Conservation (phyloP, 768 basidiomycete genomes). For the Russula sp. region DNA sequence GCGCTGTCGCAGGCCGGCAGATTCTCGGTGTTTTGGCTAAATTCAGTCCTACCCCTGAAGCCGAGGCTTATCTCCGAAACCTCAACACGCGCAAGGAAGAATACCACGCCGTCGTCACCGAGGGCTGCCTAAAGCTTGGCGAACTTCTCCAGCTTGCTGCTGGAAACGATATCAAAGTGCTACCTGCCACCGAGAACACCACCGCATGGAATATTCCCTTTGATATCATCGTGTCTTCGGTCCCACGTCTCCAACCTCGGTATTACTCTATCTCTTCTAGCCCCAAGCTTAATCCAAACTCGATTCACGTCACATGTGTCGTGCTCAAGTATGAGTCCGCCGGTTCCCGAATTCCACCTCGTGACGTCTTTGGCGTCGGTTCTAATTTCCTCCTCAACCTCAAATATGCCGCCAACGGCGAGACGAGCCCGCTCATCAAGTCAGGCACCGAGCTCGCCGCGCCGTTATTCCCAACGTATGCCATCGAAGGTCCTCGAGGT, state of each 20-base stretch:
- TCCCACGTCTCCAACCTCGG: slow-evolving; percentile 91
- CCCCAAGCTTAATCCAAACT: slow-evolving; percentile 81
- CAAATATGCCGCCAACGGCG: slow-evolving; percentile 63
- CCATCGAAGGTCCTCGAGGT: slow-evolving; percentile 85
- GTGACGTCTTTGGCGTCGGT: slow-evolving; percentile 82
- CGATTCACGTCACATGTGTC: slow-evolving; percentile 92
- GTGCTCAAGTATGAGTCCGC: slow-evolving; percentile 87
- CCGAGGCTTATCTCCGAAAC: slow-evolving; percentile 63
- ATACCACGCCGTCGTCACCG: slow-evolving; percentile 67
- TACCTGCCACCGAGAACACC: slow-evolving; percentile 65
- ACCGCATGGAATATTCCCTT: slow-evolving; percentile 90
- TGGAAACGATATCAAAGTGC: slow-evolving; percentile 57
- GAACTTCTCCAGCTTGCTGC: slow-evolving; percentile 90
- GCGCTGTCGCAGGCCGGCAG: slow-evolving; percentile 90
- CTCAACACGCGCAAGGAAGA: slow-evolving; percentile 84
- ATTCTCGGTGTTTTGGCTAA: slow-evolving; percentile 81
- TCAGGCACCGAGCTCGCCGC: slow-evolving; percentile 32
- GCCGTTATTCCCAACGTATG: slow-evolving; percentile 58
- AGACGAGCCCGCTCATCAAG: slow-evolving; percentile 40
- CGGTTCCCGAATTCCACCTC: slow-evolving; percentile 43
- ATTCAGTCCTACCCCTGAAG: slow-evolving; percentile 77
- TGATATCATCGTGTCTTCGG: slow-evolving; percentile 90
- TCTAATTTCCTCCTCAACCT: slow-evolving; percentile 95
- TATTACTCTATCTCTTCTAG: slow-evolving; percentile 99
- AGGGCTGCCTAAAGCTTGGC: slow-evolving; percentile 84